Percentiles rank a stretch among this genome's conserved stretches.
phyloP scores from a whole-genome alignment of 148 eudicot species.

The Nyssa sinensis region DNA sequence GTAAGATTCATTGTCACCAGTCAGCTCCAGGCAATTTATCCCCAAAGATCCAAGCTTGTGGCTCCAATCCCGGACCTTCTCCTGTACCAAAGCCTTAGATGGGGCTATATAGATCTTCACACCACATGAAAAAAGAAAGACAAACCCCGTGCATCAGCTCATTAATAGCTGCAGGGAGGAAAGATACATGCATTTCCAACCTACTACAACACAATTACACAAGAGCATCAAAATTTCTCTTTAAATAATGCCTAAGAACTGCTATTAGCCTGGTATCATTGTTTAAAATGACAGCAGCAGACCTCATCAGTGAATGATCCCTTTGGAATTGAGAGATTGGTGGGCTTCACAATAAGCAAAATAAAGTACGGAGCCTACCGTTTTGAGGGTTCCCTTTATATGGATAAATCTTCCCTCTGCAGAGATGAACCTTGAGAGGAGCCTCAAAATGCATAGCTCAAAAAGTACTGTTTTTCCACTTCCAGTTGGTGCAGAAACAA shows the following conservation, averaged over 20 bases:
- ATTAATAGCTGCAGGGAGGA: not conserved
- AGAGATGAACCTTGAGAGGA: slow-evolving; percentile 84
- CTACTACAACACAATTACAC: not conserved
- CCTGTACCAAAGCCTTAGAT: slow-evolving; percentile 97
- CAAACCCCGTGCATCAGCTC: not conserved
- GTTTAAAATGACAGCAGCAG: not conserved
- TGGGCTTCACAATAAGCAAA: not conserved
- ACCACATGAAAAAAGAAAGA: slow-evolving; percentile 16
- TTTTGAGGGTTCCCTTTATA: slow-evolving; percentile 80
- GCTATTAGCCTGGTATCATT: not conserved
- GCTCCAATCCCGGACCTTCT: slow-evolving; percentile 91
- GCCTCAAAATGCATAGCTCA: slow-evolving; percentile 93
- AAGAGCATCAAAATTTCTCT: not conserved
- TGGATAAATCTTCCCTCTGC: slow-evolving; percentile 70
- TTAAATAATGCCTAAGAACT: not conserved
- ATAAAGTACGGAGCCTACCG: slow-evolving; percentile 44
- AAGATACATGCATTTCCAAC: not conserved
- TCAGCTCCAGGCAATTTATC: slow-evolving; percentile 84
- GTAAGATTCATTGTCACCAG: slow-evolving; percentile 87
- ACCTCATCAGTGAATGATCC: too few species aligned
- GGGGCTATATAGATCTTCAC: slow-evolving; percentile 89
- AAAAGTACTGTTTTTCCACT: slow-evolving; percentile 98
- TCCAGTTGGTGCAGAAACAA: slow-evolving; percentile 97
- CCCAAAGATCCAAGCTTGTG: slow-evolving; percentile 74
- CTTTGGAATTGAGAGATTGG: too few species aligned